Percentiles rank a stretch among this genome's conserved stretches.
phyloP scores from a whole-genome alignment of 2,329 filamentous ascomycete species.

The Pseudocercospora vitis region DNA sequence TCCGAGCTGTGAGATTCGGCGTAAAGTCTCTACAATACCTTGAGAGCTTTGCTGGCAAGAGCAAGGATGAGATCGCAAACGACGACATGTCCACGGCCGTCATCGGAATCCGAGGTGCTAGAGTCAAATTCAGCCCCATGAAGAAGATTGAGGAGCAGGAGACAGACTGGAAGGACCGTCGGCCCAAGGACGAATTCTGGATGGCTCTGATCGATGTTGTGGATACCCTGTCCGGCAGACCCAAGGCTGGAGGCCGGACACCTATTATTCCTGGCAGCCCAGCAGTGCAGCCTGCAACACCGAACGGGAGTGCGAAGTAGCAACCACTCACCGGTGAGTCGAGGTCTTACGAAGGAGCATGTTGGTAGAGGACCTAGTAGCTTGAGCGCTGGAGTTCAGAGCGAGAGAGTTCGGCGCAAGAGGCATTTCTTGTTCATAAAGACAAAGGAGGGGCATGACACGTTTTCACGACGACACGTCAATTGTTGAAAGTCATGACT shows the following conservation, averaged over 20 bases:
- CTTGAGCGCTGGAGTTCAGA: too few relatives aligned
- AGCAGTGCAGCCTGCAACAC: not conserved
- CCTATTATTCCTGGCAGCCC: constrained; percentile 26
- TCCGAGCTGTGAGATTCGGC: constrained; percentile 84
- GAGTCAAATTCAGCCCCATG: constrained; percentile 84
- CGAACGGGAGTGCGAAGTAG: constrained; percentile 20
- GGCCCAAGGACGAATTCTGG: constrained; percentile 86
- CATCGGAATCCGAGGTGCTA: constrained; percentile 88
- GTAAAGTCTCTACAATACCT: constrained; percentile 94
- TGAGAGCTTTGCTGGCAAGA: constrained; percentile 70
- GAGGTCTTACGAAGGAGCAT: not conserved
- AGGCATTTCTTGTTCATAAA: too few relatives aligned
- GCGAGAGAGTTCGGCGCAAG: constrained; percentile 14
- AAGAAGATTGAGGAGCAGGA: constrained; percentile 75
- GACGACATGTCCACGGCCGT: constrained; percentile 75
- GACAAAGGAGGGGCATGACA: too few relatives aligned
- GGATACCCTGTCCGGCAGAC: constrained; percentile 76
- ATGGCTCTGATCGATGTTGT: constrained; percentile 75
- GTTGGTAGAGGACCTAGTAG: too few relatives aligned
- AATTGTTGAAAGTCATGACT: too few relatives aligned
- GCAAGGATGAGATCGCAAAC: constrained; percentile 65
- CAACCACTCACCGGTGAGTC: not conserved
- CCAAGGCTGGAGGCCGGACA: constrained; percentile 26
- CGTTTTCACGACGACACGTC: too few relatives aligned
- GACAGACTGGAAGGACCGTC: constrained; percentile 89